Percentiles rank a stretch among this genome's conserved stretches.
These are phyloP conservation scores for Mycena indigotica DNA, from an alignment of 768 basidiomycete species.

Conservation along the genomic window DNA sequence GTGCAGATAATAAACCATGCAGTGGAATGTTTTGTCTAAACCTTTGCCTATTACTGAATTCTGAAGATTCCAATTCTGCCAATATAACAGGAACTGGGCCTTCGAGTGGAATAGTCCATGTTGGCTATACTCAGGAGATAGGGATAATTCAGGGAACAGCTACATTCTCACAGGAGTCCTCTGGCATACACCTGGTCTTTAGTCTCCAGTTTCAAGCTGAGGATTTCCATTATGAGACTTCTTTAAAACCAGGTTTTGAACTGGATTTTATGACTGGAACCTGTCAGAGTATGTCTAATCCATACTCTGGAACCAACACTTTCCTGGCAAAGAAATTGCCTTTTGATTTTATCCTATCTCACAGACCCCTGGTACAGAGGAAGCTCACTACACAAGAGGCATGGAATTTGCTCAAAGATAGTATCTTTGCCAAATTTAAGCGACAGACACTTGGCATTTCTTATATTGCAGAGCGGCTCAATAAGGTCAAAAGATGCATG, in stretches of 20 bases:
- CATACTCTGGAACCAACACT: too few species aligned
- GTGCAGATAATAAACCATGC: background rate
- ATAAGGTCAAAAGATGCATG: too few species aligned
- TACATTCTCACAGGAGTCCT: too few species aligned
- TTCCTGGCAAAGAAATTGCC: background rate
- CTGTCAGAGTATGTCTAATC: background rate
- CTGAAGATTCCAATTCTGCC: background rate
- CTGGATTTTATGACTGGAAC: background rate
- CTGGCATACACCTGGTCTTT: background rate
- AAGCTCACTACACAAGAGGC: background rate
- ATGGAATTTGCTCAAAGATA: too few species aligned
- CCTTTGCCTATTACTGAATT: background rate
- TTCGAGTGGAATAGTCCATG: too few species aligned
- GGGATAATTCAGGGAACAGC: too few species aligned
- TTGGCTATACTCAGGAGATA: too few species aligned
- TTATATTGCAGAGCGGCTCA: too few species aligned
- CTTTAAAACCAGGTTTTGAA: background rate
- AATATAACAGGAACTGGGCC: too few species aligned
- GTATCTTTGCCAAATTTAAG: too few species aligned
- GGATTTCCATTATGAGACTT: background rate
- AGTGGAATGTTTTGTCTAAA: background rate
- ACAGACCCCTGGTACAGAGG: background rate
- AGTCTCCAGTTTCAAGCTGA: background rate
- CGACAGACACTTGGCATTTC: too few species aligned
- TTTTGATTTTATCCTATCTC: background rate